phyloP scores from a whole-genome alignment of 2,329 filamentous ascomycete genomes.

The Ceratocystis variospora region DNA sequence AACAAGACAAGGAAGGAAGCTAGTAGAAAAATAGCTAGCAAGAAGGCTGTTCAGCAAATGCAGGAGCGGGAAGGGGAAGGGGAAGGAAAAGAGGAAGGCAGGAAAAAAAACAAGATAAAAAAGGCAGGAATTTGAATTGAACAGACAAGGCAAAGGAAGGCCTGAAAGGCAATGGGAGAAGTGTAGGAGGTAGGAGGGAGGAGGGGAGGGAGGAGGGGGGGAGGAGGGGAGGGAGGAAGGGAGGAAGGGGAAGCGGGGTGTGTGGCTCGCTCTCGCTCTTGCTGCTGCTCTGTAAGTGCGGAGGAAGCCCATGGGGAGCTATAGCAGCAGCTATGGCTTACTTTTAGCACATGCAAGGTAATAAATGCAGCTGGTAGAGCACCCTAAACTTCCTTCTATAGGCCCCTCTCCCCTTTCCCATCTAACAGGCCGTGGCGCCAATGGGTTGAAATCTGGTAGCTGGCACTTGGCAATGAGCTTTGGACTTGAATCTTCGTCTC shows the following conservation, averaged over 20 bases:
- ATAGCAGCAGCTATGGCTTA: no score
- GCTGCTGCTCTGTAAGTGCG: neutral
- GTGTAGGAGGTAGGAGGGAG: constrained; percentile 14
- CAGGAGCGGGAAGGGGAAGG: constrained; percentile 13
- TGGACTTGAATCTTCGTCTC: neutral
- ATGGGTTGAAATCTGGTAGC: no score
- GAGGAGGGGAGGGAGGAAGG: constrained; percentile 22
- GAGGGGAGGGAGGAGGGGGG: constrained; percentile 10
- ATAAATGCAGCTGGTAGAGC: no score
- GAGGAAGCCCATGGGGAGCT: neutral
- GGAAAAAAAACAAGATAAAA: constrained; percentile 18
- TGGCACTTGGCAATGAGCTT: neutral
- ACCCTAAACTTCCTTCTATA: no score
- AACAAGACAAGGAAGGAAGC: constrained; percentile 11
- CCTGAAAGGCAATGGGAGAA: neutral
- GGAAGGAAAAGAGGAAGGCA: constrained; percentile 12
- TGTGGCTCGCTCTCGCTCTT: neutral
- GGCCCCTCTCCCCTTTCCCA: no score
- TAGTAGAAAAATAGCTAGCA: constrained; percentile 24
- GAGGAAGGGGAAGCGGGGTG: constrained; percentile 16
- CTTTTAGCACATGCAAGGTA: no score
- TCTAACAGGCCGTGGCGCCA: no score
- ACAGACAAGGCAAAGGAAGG: neutral
- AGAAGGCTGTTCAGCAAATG: constrained; percentile 20
- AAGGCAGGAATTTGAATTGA: neutral